Conservation (phyloP, 169 alveolate species). For the Eimeria mitis region DNA sequence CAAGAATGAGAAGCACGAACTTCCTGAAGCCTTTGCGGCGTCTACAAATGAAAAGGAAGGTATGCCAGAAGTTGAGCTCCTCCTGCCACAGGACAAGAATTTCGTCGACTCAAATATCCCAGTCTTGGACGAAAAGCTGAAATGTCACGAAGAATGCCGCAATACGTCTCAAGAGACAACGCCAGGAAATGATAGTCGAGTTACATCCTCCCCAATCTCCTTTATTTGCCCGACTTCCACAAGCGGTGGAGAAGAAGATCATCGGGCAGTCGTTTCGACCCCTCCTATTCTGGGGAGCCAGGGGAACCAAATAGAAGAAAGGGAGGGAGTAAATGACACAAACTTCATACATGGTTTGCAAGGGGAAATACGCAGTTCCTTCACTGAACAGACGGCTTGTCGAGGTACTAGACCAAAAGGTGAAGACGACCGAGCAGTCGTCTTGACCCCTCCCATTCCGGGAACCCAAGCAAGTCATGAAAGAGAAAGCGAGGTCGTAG, state of each 20-base stretch:
- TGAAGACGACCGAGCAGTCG: not conserved
- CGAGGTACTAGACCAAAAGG: not conserved
- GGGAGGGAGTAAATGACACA: not conserved
- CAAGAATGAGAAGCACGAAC: not conserved
- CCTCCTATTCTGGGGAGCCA: not conserved
- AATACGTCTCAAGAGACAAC: conserved; percentile 33
- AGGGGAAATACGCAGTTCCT: not conserved
- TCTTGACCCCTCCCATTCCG: not conserved
- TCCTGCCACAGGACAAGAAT: not conserved
- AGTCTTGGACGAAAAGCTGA: not conserved
- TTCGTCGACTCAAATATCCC: not conserved
- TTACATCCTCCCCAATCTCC: conserved; percentile 5
- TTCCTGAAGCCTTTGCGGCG: not conserved
- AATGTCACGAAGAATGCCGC: not conserved
- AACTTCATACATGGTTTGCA: not conserved
- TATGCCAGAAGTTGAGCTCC: not conserved
- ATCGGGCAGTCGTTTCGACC: not conserved
- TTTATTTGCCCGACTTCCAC: conserved; percentile 7
- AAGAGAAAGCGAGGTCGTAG: not conserved
- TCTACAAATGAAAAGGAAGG: not conserved
- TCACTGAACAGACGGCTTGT: not conserved
- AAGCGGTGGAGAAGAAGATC: conserved; percentile 14
- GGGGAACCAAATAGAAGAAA: not conserved
- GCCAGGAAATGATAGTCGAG: conserved; percentile 27
- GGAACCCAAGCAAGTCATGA: not conserved